These are phyloP conservation scores for Craspedostauros australis DNA, from an alignment of 108 stramenopile genomes.

Conservation along the genomic window DNA sequence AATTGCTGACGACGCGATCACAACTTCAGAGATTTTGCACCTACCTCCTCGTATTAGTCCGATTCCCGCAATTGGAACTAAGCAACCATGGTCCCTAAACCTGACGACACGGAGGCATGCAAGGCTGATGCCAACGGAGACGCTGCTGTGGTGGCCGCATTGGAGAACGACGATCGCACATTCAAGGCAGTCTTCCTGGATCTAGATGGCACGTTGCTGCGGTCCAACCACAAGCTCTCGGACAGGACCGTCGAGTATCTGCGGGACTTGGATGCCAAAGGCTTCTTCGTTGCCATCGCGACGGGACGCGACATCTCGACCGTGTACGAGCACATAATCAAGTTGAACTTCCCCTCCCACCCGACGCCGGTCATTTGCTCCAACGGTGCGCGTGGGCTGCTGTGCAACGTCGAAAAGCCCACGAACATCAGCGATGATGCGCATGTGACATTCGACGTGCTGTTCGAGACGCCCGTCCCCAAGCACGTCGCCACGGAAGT, in stretches of 20 bases:
- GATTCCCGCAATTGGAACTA: too few species aligned
- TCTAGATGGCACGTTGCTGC: conserved; percentile 52
- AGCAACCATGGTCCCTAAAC: too few species aligned
- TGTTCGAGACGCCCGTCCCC: conserved; percentile 27
- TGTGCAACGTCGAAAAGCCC: conserved; percentile 1
- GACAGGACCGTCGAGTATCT: conserved; percentile 40
- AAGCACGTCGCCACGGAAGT: conserved; percentile 12
- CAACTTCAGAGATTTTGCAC: too few species aligned
- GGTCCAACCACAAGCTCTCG: conserved; percentile 36
- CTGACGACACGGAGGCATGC: too few species aligned
- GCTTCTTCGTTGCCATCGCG: conserved; percentile 41
- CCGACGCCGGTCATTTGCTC: conserved; percentile 42
- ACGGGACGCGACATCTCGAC: conserved; percentile 51
- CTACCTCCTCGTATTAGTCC: too few species aligned
- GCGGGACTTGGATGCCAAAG: conserved; percentile 22
- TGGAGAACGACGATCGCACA: too few species aligned
- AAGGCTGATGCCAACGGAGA: too few species aligned
- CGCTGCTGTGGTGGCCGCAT: too few species aligned
- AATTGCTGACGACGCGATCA: too few species aligned
- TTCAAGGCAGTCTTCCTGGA: conserved; percentile 45
- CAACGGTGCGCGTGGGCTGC: conserved; percentile 44
- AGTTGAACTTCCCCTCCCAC: conserved; percentile 24
- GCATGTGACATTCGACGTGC: too few species aligned
- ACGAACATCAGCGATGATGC: background rate
- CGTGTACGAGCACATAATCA: conserved; percentile 21